Evolutionary conservation across 371 early-diverging fungal species (phyloP).

Genomic region (Mortierella sp.): DNA sequence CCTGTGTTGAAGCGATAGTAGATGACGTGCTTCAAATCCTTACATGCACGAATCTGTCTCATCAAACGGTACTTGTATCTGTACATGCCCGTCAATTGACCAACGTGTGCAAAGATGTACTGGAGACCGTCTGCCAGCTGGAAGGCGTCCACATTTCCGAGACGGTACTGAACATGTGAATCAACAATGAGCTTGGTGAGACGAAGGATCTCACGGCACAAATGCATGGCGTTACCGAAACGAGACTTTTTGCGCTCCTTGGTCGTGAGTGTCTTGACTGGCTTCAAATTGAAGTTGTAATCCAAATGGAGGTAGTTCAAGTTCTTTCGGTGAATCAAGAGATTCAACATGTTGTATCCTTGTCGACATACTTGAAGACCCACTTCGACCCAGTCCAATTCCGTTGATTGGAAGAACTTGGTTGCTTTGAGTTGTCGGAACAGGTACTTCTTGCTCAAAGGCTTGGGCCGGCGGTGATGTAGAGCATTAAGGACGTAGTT

Average conservation of each 20-base stretch:
- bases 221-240: constrained; percentile 98
- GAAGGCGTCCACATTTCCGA: constrained; percentile 96
- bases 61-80: constrained; percentile 99
- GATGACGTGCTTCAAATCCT: constrained; percentile 96
- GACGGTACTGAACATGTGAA: constrained; percentile 96
- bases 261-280: constrained; percentile 97
- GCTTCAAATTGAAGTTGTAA: constrained; percentile 98
- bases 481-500: constrained; percentile 90
- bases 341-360: constrained; percentile 98
- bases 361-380: constrained; percentile 98
- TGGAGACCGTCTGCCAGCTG: constrained; percentile 98
- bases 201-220: constrained; percentile 95
- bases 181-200: constrained; percentile 98
- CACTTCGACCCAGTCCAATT: constrained; percentile 99
- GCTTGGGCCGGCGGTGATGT: constrained; percentile 87
- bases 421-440: constrained; percentile 95
- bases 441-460: constrained; percentile 91
- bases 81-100: constrained; percentile 99
- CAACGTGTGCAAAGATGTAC: constrained; percentile 99
- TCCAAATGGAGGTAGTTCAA: constrained; percentile 97
- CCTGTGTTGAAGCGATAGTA: constrained; percentile 96
- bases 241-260: constrained; percentile 99
- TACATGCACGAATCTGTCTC: constrained; percentile 97
- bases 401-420: constrained; percentile 98
- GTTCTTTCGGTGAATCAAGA: constrained; percentile 97